These are phyloP conservation scores for Cytospora piceae DNA, from an alignment of 2,329 filamentous ascomycete genomes.

Conservation along the genomic window DNA sequence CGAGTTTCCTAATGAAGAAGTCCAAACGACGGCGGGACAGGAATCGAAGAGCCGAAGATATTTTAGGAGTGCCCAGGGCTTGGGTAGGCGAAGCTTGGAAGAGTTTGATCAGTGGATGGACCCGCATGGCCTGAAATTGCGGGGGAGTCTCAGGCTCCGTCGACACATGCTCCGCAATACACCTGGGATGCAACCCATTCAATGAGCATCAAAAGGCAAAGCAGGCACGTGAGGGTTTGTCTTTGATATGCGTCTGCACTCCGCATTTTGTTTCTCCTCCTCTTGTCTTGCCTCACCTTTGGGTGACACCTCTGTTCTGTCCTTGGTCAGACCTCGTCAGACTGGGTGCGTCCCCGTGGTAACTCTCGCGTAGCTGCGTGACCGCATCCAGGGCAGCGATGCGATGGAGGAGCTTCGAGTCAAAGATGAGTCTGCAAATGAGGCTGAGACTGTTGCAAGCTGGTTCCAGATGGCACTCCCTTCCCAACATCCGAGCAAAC, in stretches of 20 bases:
- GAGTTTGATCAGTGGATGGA: constrained; percentile 21
- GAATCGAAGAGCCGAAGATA: not conserved
- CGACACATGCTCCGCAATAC: constrained; percentile 18
- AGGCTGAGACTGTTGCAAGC: not conserved
- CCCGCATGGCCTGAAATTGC: constrained; percentile 23
- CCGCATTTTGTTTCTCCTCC: constrained; percentile 11
- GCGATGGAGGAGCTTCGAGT: not conserved
- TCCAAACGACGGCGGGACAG: too few relatives aligned
- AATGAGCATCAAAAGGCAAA: not conserved
- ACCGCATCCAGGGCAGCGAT: not conserved
- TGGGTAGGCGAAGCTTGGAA: not conserved
- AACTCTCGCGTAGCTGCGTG: constrained; percentile 9
- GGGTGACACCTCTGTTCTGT: not conserved
- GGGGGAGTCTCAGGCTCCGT: constrained; percentile 11
- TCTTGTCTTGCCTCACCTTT: constrained; percentile 7
- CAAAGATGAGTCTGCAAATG: not conserved
- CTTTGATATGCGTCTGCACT: not conserved
- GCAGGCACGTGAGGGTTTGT: not conserved
- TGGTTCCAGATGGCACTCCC: not conserved
- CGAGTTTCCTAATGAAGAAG: not conserved
- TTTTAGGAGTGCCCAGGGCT: not conserved
- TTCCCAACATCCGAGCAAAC: not conserved
- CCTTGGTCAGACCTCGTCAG: not conserved
- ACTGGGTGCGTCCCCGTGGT: not conserved
- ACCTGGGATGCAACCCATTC: constrained; percentile 16